Percentiles rank a stretch among this genome's conserved stretches.
These are phyloP conservation scores for Heliocybe sulcata DNA, from an alignment of 1,284 basidiomycete genomes.

Conservation along the genomic window DNA sequence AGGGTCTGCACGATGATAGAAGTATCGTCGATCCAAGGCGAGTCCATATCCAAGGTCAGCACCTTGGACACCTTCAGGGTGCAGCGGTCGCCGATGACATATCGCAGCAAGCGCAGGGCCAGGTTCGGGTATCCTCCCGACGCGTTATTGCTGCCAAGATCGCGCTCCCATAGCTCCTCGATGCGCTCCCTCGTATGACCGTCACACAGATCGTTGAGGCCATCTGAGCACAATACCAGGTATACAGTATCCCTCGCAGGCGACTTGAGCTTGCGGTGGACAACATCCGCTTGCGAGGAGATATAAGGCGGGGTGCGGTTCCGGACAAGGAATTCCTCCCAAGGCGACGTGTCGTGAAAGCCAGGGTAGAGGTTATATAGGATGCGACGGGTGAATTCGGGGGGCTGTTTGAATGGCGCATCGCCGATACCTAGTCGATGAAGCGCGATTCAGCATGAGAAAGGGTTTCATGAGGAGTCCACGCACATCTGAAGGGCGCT, in stretches of 20 bases:
- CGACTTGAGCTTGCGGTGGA: conserved; percentile 37
- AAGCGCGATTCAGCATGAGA: conserved; percentile 5
- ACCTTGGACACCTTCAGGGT: conserved; percentile 45
- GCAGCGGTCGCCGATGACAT: conserved; percentile 52
- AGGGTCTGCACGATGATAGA: conserved; percentile 57
- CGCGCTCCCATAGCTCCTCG: conserved; percentile 40
- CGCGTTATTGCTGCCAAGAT: conserved; percentile 17
- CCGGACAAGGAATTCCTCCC: conserved; percentile 57
- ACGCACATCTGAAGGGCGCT: conserved; percentile 63
- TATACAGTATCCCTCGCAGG: conserved; percentile 28
- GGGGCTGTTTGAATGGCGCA: conserved; percentile 65
- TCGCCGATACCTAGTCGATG: conserved; percentile 51
- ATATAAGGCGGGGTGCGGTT: conserved; percentile 66
- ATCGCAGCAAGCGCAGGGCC: conserved; percentile 49
- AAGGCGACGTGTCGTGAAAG: conserved; percentile 49
- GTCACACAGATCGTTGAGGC: conserved; percentile 55
- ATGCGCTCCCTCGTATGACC: conserved; percentile 33
- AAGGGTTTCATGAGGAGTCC: neutral
- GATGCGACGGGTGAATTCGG: conserved; percentile 58
- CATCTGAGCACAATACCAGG: conserved; percentile 61
- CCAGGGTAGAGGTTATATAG: conserved; percentile 61
- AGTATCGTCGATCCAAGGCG: conserved; percentile 66
- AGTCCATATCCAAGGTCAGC: conserved; percentile 59
- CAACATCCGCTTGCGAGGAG: conserved; percentile 54
- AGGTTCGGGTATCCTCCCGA: conserved; percentile 31